Evolutionary conservation across 257 asterid genomes (phyloP).

Genomic region (Petunia secreta): DNA sequence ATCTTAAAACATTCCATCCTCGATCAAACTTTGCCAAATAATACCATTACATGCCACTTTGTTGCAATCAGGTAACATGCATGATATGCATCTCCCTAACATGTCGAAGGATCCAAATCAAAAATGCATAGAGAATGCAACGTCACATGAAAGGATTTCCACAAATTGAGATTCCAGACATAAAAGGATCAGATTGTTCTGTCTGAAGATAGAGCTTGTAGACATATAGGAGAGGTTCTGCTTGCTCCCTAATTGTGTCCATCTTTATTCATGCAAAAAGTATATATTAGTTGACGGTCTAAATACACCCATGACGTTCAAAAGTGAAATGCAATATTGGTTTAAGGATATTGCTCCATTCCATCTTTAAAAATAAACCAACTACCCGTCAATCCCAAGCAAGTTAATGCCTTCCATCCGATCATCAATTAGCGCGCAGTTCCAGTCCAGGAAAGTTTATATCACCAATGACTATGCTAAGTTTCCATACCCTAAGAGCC

Average conservation of each 20-base stretch:
- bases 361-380: not conserved
- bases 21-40: not conserved
- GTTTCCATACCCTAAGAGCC: not conserved
- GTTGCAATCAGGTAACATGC: not conserved
- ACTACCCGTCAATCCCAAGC: too few relatives aligned
- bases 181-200: not conserved
- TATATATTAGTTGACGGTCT: not conserved
- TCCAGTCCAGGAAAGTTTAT: not conserved
- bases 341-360: not conserved
- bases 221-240: not conserved
- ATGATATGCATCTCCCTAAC: not conserved
- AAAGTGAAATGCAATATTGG: not conserved
- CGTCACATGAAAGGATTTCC: too few relatives aligned
- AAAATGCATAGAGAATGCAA: not conserved
- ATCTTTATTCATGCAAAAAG: not conserved
- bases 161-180: not conserved
- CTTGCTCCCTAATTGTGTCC: not conserved
- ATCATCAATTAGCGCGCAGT: too few relatives aligned
- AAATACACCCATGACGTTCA: not conserved
- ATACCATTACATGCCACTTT: not conserved
- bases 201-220: not conserved
- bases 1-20: not conserved
- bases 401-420: too few relatives aligned
- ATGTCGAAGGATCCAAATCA: not conserved
- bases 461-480: not conserved